Base-by-base conservation (phyloP, 257 asterid genomes). In the Penstemon davidsonii region DNA sequence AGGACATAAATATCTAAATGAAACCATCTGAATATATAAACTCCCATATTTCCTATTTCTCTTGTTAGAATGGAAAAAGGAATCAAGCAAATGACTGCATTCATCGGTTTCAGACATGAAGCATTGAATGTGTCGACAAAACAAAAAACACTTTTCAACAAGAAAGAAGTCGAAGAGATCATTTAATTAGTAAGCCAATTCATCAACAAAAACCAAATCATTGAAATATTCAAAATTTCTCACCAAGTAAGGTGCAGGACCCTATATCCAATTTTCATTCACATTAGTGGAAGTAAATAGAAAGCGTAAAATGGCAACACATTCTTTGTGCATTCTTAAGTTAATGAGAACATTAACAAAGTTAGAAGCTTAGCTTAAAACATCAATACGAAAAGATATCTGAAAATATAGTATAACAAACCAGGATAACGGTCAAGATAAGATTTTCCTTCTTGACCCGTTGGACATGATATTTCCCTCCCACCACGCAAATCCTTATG, bases 381-480 rank as follows among this genome's bases (percentile, higher is more conserved):
- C 42, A 43, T 43, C 7, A 73, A 72, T 25, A 25, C 1, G 33
- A 25, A 25, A 25, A 25, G 33, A 25, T 25, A 25, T 25, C 33
- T 25, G 33, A 2, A 25, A 25, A 25, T 0, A 25, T 2, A 25
- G 33, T 25, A 25, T 25, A 2, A 25, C 85, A 54, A 72, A 85
- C 90, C 88, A 60, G 78, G 76, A 66, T 66, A 6, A 65, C 66
- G 5, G 73, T 82, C 81, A 9, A 82, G 86, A 55, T 71, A 78
- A 33, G 86, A 80, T 79, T 80, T 85, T 37, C 88, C 90, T 4
- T 4, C 6, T 66, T 55, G 63, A 6, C 18, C 15, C 7, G 53
- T 66, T 8, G 40, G 3, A 59, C 15, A 40, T 12, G 66, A 50
- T 68, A 39, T 69, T 12, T 74, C 82, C 76, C 85, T 80, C 70